Evolutionary conservation across 768 basidiomycete genomes (phyloP).

Genomic region (Exidia glandulosa): DNA sequence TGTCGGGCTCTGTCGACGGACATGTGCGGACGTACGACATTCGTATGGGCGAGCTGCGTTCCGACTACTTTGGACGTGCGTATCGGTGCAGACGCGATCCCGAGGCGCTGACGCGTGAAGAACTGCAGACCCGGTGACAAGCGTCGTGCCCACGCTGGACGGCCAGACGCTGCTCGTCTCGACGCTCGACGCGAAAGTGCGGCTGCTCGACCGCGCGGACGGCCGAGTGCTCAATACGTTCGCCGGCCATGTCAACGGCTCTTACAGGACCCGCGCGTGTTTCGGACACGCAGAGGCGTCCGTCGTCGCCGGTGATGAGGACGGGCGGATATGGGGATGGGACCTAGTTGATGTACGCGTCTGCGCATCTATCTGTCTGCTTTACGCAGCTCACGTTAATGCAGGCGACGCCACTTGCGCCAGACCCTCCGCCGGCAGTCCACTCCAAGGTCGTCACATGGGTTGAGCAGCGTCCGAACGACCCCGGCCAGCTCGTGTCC

Average conservation of each 20-base stretch:
- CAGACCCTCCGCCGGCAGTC: conserved; percentile 70
- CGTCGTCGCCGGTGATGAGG: conserved; percentile 83
- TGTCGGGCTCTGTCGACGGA: conserved; percentile 85
- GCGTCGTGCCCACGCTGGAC: conserved; percentile 71
- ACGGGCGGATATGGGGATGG: conserved; percentile 86
- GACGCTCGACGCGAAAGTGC: conserved; percentile 73
- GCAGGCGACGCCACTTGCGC: conserved; percentile 60
- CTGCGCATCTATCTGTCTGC: not conserved
- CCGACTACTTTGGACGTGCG: conserved; percentile 87
- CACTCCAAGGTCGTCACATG: conserved; percentile 78
- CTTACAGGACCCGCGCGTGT: conserved; percentile 70
- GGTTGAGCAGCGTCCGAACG: conserved; percentile 81
- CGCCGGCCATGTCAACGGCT: conserved; percentile 57
- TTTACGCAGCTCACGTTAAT: not conserved
- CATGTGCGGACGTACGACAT: conserved; percentile 89
- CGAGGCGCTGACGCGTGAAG: not conserved
- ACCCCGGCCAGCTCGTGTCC: conserved; percentile 75
- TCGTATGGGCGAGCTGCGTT: conserved; percentile 79
- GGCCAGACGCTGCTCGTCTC: conserved; percentile 70
- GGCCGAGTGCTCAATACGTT: conserved; percentile 85
- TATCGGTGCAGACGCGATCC: conserved; percentile 9
- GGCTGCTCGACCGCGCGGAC: conserved; percentile 72
- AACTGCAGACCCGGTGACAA: conserved; percentile 69
- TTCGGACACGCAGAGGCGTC: conserved; percentile 77
- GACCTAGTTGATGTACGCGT: conserved; percentile 80